Conservation (phyloP, 306 rosid genomes). For the Sphenostylis stenocarpa region DNA sequence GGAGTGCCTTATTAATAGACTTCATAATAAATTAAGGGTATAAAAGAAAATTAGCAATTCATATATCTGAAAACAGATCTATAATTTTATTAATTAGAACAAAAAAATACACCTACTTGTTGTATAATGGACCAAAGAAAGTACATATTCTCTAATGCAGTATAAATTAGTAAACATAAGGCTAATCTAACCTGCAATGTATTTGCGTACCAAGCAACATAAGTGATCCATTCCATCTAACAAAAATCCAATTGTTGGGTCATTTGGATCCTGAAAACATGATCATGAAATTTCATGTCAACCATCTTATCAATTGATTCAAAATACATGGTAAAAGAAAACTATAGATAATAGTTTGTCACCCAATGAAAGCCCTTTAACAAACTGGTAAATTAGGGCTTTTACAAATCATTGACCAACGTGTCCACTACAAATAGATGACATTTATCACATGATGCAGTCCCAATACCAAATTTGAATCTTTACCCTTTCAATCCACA, state of each 20-base stretch:
- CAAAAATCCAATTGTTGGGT: constrained; percentile 93
- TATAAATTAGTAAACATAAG: constrained; percentile 17
- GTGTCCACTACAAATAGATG: background rate
- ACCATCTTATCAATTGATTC: constrained; percentile 30
- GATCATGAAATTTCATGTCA: constrained; percentile 33
- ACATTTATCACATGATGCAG: background rate
- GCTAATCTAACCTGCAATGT: constrained; percentile 77
- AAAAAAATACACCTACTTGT: background rate
- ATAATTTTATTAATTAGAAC: background rate
- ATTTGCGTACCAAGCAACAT: constrained; percentile 95
- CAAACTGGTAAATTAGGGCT: background rate
- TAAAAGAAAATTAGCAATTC: background rate
- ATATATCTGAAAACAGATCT: background rate
- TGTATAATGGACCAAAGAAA: background rate
- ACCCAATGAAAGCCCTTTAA: constrained; percentile 11
- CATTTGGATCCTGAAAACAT: constrained; percentile 85
- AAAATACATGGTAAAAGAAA: constrained; percentile 23
- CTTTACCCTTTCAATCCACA: background rate
- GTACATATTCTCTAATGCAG: constrained; percentile 13
- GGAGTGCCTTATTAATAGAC: background rate
- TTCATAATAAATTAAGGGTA: background rate
- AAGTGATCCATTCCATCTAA: constrained; percentile 94
- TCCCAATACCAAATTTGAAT: background rate
- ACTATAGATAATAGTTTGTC: background rate
- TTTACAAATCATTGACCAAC: background rate